Evolutionary conservation across 331 rosid species (phyloP), one percentile per base, ranked within the genome.

Genomic region (Spiraea crenata): DNA sequence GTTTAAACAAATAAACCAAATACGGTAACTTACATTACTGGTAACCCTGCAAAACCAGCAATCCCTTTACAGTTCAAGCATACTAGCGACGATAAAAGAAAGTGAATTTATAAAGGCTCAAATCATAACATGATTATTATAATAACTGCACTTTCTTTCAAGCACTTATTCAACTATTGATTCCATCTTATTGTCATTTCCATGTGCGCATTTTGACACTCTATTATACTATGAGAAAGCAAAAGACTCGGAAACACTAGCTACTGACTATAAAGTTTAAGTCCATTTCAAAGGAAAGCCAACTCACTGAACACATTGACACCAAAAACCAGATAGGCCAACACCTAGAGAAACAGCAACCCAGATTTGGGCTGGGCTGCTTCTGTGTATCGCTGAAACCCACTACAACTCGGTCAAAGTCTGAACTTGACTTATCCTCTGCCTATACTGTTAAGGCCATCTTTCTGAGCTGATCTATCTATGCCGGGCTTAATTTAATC

Each of bases 361-460:
- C 40, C 61, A 4, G 39, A 38, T 5, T 12, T 6, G 10, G 38
- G 72, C 16, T n/a, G 12, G 39, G 49, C 38, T 12, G 62, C 72
- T 51, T 37, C 72, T 67, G 16, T 38, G 11, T 12, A 12, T 38
- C 38, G 40, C 17, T 4, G 19, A 25, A 11, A 50, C 60, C 48
- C 37, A 46, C 13, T 60, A 17, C 47, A 59, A 35, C 5, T 60
- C 4, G 7, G 20, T 35, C 1, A 7, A 49, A 35, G 0, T 2
- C 34, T 10, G 34, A 49, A 49, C 40, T 49, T 35, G 14, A 69
- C 70, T 76, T 63, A 38, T 68, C 62, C 71, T 74, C 80, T 67
- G 69, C 77, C 58, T 56, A 58, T 69, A 60, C 63, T 71, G 60
- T 49, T 55, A 67, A 31, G 73, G 73, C 60, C 70, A 25, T 60